A percentile compares a stretch with the other conserved stretches of the same genome.
phyloP scores from a whole-genome alignment of 768 basidiomycete species.

The Leccinum uliginosum region DNA sequence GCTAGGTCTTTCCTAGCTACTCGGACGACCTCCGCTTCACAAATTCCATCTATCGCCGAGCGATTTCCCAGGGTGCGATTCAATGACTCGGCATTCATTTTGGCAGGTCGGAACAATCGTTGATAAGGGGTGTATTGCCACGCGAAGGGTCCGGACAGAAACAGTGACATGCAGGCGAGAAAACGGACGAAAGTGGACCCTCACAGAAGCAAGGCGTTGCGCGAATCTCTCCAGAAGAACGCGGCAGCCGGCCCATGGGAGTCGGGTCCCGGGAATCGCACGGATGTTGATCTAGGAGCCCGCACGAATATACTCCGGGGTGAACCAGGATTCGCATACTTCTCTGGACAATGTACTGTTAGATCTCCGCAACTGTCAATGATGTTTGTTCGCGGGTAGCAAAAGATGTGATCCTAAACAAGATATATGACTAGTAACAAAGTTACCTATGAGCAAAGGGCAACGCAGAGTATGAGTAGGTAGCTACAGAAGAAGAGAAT shows the following conservation, averaged over 20 bases:
- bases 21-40: not conserved
- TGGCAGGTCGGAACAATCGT: not conserved
- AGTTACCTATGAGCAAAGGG: constrained; percentile 6
- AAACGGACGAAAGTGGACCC: not conserved
- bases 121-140: not conserved
- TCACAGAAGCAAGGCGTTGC: constrained; percentile 1
- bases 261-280: constrained; percentile 1
- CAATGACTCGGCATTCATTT: not conserved
- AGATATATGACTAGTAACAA: not conserved
- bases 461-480: constrained; percentile 7
- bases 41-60: not conserved
- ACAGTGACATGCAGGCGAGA: not conserved
- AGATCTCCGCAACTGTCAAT: no score
- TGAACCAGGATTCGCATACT: constrained; percentile 3
- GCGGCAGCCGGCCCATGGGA: not conserved
- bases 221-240: constrained; percentile 3
- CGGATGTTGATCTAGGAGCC: constrained; percentile 1
- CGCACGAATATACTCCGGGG: not conserved
- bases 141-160: not conserved
- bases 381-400: not conserved
- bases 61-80: not conserved
- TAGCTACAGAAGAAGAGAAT: constrained; percentile 15
- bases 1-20: constrained; percentile 1
- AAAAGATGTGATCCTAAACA: not conserved
- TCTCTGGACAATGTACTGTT: not conserved